Percentiles rank a stretch among this genome's conserved stretches.
These are phyloP conservation scores for Cladophialophora exuberans DNA, from an alignment of 2,329 filamentous ascomycete genomes.

Conservation along the genomic window DNA sequence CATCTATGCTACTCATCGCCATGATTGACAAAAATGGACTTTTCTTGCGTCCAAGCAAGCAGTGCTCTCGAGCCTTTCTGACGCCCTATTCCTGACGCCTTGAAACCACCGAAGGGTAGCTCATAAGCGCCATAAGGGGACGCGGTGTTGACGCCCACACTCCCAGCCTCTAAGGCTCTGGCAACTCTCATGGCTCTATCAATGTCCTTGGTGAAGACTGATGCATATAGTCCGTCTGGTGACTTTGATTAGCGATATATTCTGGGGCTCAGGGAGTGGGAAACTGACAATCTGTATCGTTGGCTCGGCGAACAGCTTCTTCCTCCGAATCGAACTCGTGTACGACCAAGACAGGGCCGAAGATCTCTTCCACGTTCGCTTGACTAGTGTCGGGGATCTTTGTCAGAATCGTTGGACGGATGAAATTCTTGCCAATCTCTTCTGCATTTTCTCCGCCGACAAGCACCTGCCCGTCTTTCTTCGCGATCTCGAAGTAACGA, in stretches of 20 bases:
- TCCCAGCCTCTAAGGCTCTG: conserved; percentile 25
- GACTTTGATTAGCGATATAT: not conserved
- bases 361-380: conserved; percentile 46
- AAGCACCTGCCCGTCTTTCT: conserved; percentile 70
- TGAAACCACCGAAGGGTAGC: conserved; percentile 67
- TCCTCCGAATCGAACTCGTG: conserved; percentile 39
- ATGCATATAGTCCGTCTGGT: conserved; percentile 23
- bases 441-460: conserved; percentile 58
- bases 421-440: conserved; percentile 6
- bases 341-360: conserved; percentile 49
- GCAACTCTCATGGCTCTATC: conserved; percentile 20
- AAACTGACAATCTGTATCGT: conserved; percentile 33
- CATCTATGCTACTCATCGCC: no score
- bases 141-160: conserved; percentile 33
- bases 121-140: conserved; percentile 10
- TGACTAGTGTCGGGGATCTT: conserved; percentile 50
- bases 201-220: conserved; percentile 24
- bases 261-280: not conserved
- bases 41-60: conserved; percentile 59
- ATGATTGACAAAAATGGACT: conserved; percentile 53
- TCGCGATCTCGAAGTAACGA: conserved; percentile 70
- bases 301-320: conserved; percentile 17
- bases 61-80: conserved; percentile 59
- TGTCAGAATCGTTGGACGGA: conserved; percentile 73
- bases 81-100: conserved; percentile 59